These are phyloP conservation scores for Piper longum DNA, from an alignment of 164 flowering plant species.

Conservation along the genomic window DNA sequence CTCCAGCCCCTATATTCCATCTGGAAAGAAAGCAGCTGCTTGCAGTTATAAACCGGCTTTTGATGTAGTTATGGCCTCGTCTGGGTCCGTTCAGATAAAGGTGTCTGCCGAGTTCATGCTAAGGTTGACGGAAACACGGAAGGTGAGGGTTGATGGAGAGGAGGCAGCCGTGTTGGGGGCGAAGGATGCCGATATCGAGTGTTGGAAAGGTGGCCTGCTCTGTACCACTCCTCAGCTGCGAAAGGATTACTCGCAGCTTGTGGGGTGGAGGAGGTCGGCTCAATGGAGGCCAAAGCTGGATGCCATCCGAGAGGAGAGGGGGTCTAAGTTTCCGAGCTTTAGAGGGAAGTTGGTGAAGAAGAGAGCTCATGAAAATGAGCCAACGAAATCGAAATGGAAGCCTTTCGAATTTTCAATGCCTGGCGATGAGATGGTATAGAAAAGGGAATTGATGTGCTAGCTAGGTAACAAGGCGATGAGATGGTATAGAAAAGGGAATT, in stretches of 20 bases:
- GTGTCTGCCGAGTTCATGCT: constrained; percentile 51
- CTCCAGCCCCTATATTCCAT: background rate
- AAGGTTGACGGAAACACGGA: constrained; percentile 19
- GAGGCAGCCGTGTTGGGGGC: background rate
- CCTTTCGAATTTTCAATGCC: too few species aligned
- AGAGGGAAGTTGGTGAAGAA: constrained; percentile 9
- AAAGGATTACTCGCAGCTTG: constrained; percentile 45
- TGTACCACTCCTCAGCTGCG: constrained; percentile 42
- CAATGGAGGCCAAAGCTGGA: constrained; percentile 59
- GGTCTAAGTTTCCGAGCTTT: constrained; percentile 5
- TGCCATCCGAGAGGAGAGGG: constrained; percentile 26
- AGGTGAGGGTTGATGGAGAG: constrained; percentile 2
- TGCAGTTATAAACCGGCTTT: constrained; percentile 22
- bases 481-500: too few species aligned
- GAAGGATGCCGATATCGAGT: too few species aligned
- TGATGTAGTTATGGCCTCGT: constrained; percentile 28
- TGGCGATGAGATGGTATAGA: too few species aligned
- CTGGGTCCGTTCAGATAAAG: constrained; percentile 36
- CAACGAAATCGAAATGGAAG: background rate
- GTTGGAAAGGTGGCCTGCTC: constrained; percentile 5
- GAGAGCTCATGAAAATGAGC: background rate
- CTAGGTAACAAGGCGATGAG: too few species aligned
- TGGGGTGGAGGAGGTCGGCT: constrained; percentile 16
- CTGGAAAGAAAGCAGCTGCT: constrained; percentile 18
- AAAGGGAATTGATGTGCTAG: too few species aligned